Percentiles rank a stretch among this genome's conserved stretches.
phyloP scores from a whole-genome alignment of 257 asterid species.

The Striga asiatica region DNA sequence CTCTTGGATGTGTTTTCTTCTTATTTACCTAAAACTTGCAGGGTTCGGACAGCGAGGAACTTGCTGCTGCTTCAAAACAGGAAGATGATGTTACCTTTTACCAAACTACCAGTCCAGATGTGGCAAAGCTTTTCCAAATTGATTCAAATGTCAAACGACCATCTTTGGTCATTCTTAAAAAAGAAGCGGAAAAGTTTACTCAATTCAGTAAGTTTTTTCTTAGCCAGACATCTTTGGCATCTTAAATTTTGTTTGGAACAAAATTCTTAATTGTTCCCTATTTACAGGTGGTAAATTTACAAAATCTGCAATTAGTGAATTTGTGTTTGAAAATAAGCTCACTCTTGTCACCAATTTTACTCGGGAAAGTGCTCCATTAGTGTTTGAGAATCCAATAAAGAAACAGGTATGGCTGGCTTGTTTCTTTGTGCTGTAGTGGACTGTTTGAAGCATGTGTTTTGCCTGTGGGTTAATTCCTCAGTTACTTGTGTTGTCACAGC shows the following conservation, averaged over 20 bases:
- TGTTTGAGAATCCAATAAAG: conserved; percentile 91
- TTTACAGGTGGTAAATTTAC: conserved; percentile 58
- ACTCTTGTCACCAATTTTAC: conserved; percentile 74
- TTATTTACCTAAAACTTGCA: conserved; percentile 18
- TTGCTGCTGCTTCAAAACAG: conserved; percentile 65
- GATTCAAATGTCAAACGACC: conserved; percentile 55
- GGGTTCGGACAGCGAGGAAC: conserved; percentile 68
- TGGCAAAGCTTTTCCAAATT: conserved; percentile 64
- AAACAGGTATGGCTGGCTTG: conserved; percentile 46
- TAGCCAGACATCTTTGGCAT: neutral
- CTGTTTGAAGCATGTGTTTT: neutral
- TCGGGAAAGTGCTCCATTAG: conserved; percentile 55
- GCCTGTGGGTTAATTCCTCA: conserved; percentile 6
- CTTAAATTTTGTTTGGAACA: neutral
- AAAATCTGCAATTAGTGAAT: conserved; percentile 67
- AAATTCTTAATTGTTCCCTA: conserved; percentile 1
- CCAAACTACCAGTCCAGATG: conserved; percentile 59
- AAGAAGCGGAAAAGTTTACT: conserved; percentile 52
- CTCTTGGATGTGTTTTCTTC: neutral
- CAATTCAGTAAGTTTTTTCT: conserved; percentile 45
- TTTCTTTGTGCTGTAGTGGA: neutral
- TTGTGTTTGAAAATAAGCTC: conserved; percentile 70
- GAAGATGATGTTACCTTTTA: conserved; percentile 66
- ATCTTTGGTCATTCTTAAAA: conserved; percentile 58
- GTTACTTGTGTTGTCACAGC: conserved; percentile 31